Evolutionary conservation across 371 early-diverging fungal genomes (phyloP), one percentile per base, ranked within the genome.

Genomic region (Mucor circinelloides): DNA sequence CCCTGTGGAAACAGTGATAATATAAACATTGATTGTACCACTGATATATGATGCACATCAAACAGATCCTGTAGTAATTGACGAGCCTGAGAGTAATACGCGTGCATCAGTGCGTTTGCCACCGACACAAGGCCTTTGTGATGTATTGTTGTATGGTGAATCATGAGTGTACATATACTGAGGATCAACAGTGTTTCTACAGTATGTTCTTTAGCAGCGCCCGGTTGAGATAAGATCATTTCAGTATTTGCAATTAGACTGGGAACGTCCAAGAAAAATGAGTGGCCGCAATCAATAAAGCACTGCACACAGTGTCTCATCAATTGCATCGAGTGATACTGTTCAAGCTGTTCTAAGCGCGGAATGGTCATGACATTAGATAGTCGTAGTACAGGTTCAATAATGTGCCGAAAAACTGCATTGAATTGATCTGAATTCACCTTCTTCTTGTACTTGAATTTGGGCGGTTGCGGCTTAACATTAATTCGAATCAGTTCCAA

Each of bases 401-500:
- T 54, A 2, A 76, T 40, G 6, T 70, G 54, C 15, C 68, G 72
- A 42, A 77, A 78, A 5, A 63, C 6, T 7, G 64, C 62, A 55
- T 66, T 62, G 32, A 67, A 70, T 21, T 42, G 58, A 21, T 71
- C 64, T 13, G 65, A 68, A 30, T 67, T 36, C 15, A 66, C 60
- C n/a, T 30, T 54, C 19, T 23, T 31, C 36, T 64, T 65, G 23
- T 61, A 34, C 40, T 36, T 58, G 34, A 68, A 52, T 23, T 62
- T 64, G 9, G 70, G 73, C 4, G 81, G 74, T 10, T 68, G 63
- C 17, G 79, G 81, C n/a, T 72, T 73, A 1, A 78, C 72, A 70
- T 84, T 84, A 46, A 74, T 69, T 13, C 77, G 64, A 30, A 81
- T 74, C 19, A 80, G 70, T 36, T 84, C 80, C 59, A 84, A 30